Evolutionary conservation across 2,329 filamentous ascomycete species (phyloP).

Genomic region (Colletotrichum musicola): DNA sequence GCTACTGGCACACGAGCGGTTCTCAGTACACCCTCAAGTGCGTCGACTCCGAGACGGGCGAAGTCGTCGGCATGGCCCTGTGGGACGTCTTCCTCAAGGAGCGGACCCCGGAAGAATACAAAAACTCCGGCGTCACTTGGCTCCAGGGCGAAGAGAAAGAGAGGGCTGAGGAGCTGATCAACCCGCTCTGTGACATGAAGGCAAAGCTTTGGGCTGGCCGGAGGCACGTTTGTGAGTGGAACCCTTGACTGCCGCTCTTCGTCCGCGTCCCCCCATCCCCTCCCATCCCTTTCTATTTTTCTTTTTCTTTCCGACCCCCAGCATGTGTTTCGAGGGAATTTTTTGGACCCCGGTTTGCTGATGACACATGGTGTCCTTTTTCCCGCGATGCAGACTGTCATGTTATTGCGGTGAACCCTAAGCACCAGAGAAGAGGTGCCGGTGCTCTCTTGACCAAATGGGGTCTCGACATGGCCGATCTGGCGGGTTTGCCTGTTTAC

Average conservation of each 20-base stretch:
- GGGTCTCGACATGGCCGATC: conserved; percentile 51
- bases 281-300: not conserved
- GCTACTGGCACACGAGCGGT: conserved; percentile 53
- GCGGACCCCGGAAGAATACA: conserved; percentile 55
- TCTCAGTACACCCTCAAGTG: conserved; percentile 62
- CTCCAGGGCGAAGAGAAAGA: conserved; percentile 57
- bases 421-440: conserved; percentile 56
- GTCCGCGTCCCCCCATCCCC: not conserved
- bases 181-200: conserved; percentile 55
- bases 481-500: conserved; percentile 56
- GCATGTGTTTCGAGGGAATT: not conserved
- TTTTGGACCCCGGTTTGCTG: conserved; percentile 15
- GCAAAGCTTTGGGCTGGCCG: conserved; percentile 55
- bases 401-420: conserved; percentile 59
- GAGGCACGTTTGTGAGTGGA: conserved; percentile 56
- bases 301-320: conserved; percentile 10
- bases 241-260: conserved; percentile 2
- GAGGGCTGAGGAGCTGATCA: conserved; percentile 57
- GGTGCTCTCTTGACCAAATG: conserved; percentile 56
- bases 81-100: conserved; percentile 56
- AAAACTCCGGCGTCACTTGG: conserved; percentile 59
- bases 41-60: conserved; percentile 56
- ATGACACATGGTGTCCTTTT: conserved; percentile 25
- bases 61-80: conserved; percentile 61
- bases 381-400: conserved; percentile 49